These are phyloP conservation scores for Ceratocystis cubensis DNA, from an alignment of 2,329 filamentous ascomycete species.

Conservation along the genomic window DNA sequence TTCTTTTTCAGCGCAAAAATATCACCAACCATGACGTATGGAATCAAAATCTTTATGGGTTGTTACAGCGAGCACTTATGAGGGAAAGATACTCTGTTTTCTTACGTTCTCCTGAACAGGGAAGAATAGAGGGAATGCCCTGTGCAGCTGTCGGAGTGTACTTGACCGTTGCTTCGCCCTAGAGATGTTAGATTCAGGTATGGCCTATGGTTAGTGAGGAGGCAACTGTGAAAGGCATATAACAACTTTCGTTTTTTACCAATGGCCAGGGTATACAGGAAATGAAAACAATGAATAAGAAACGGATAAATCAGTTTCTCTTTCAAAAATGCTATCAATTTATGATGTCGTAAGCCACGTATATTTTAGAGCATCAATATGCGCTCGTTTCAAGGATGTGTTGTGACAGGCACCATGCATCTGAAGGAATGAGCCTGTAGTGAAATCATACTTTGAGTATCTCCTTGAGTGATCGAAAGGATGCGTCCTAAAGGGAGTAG, in stretches of 20 bases:
- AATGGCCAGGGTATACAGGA: constrained; percentile 3
- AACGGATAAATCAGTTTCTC: neutral
- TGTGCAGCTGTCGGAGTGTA: constrained; percentile 75
- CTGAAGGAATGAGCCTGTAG: neutral
- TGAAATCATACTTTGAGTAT: neutral
- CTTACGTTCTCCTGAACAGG: constrained; percentile 22
- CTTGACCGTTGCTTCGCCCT: constrained; percentile 73
- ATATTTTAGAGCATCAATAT: neutral
- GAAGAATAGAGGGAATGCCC: constrained; percentile 78
- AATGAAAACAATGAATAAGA: constrained; percentile 8
- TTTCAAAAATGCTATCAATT: neutral
- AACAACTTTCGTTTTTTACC: constrained; percentile 12
- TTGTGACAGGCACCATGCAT: neutral
- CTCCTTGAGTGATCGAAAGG: neutral
- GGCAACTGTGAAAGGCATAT: neutral
- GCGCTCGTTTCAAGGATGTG: no score
- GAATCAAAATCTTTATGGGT: constrained; percentile 28
- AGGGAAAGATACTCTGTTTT: constrained; percentile 92
- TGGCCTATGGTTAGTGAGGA: neutral
- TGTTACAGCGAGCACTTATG: constrained; percentile 70
- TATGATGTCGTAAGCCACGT: neutral
- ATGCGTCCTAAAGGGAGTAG: neutral
- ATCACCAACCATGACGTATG: constrained; percentile 21
- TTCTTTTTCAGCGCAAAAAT: constrained; percentile 17
- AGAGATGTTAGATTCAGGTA: constrained; percentile 1